These are phyloP conservation scores for Komagataella phaffii DNA, from an alignment of 805 yeast genomes.

Conservation along the genomic window DNA sequence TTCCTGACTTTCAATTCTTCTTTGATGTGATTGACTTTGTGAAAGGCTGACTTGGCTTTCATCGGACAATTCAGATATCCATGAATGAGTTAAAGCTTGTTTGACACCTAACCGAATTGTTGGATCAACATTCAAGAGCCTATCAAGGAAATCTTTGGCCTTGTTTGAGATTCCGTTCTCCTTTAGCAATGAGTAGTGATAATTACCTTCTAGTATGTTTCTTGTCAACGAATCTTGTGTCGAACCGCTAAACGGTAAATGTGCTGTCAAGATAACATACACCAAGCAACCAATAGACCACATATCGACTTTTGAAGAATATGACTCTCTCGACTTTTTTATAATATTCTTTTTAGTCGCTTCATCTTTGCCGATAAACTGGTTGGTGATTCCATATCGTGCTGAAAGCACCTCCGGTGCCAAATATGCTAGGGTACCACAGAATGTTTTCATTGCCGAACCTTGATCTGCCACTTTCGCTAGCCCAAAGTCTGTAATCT, in stretches of 20 bases:
- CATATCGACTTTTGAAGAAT: slow-evolving; percentile 86
- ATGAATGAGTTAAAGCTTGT: slow-evolving; percentile 66
- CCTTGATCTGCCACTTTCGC: slow-evolving; percentile 83
- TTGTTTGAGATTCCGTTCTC: slow-evolving; percentile 30
- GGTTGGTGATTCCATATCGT: slow-evolving; percentile 25
- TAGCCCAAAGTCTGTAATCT: slow-evolving; percentile 91
- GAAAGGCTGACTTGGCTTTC: slow-evolving; percentile 41
- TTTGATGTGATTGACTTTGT: slow-evolving; percentile 51
- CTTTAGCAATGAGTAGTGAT: slow-evolving; percentile 62
- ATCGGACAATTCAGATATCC: slow-evolving; percentile 40
- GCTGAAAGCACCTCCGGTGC: slow-evolving; percentile 86
- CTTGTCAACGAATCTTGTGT: slow-evolving; percentile 78
- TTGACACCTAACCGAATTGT: slow-evolving; percentile 56
- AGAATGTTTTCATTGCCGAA: slow-evolving; percentile 85
- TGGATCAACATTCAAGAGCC: slow-evolving; percentile 70
- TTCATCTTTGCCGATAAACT: slow-evolving; percentile 6
- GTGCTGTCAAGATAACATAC: slow-evolving; percentile 85
- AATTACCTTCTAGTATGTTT: slow-evolving; percentile 66
- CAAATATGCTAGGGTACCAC: slow-evolving; percentile 93
- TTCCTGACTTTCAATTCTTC: slow-evolving; percentile 20
- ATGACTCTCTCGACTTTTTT: slow-evolving; percentile 16
- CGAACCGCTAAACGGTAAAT: slow-evolving; percentile 87
- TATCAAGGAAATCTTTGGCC: slow-evolving; percentile 60
- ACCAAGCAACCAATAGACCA: slow-evolving; percentile 96
- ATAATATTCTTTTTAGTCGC: slow-evolving; percentile 3